Evolutionary conservation across 1,284 basidiomycete species (phyloP), one percentile per base, ranked within the genome.

Genomic region (Blastosporella zonata): DNA sequence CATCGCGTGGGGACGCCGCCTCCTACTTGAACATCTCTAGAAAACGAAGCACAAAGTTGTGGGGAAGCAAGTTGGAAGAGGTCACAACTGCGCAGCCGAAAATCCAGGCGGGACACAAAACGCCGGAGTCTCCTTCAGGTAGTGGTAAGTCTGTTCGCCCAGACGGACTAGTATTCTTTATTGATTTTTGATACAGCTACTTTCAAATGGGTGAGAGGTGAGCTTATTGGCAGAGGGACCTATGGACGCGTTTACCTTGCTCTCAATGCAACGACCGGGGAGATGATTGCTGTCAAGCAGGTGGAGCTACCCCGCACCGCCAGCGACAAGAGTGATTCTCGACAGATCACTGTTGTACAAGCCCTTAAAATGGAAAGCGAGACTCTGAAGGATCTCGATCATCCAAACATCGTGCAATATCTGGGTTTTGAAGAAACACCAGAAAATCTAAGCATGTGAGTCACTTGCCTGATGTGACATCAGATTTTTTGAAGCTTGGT

Each of bases 211-310:
- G 93, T 98, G 44, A 92, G 96, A 62, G 97, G 97, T 53, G 93
- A 97, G 67, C 75, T 97, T 37, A 97, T 99, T 57, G 97, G 97
- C 35, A 93, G 91, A 62, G 97, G 97, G 20, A 97, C 94, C 3
- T 99, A 95, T 62, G 96, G 96, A 6, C 83, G 90, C 43, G 97
- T 99, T 23, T 99, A 97, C 63, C 82, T 98, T 42, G 97, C 93
- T 15, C 74, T 99, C 55, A 99, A 99, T 66, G 93, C 91, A n/a
- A 96, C 93, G 1, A 97, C 95, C 0, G 96, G 96, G 49, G 96
- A 99, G 68, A 96, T 98, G 90, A 95, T 99, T 59, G 97, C 97
- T 6, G 97, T 99, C 58, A 99, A 99, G 70, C 97, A 99, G 70
- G 97, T 99, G 42, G 96, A 98, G 67, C 79, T 96, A 50, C 95